These are phyloP conservation scores for Eremochloa ophiuroides DNA, from an alignment of 176 grass and related monocot species.

Conservation along the genomic window DNA sequence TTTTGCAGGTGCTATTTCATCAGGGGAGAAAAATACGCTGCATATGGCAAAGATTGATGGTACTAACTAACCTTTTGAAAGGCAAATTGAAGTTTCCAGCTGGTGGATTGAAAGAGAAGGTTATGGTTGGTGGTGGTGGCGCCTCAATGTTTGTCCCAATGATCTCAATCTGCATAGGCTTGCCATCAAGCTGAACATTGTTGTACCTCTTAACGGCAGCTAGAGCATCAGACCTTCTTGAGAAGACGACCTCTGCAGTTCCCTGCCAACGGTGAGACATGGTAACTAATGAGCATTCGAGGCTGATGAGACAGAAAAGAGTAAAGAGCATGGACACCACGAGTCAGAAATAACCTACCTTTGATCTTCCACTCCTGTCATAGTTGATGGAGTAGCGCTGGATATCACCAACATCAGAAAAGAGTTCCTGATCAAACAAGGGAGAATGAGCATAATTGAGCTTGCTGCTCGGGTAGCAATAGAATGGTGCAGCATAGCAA, in stretches of 20 bases:
- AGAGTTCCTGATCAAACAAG: constrained; percentile 43
- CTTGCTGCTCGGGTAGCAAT: not conserved
- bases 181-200: constrained; percentile 64
- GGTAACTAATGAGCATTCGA: not conserved
- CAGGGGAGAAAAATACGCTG: not conserved
- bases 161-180: constrained; percentile 67
- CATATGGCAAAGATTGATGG: not conserved
- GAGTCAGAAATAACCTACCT: constrained; percentile 27
- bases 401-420: constrained; percentile 55
- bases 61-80: constrained; percentile 43
- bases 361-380: constrained; percentile 67
- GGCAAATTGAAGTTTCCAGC: constrained; percentile 28
- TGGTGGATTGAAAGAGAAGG: constrained; percentile 12
- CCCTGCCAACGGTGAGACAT: constrained; percentile 35
- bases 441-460: constrained; percentile 2
- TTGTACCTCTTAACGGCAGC: constrained; percentile 71
- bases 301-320: not conserved
- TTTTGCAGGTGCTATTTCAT: not conserved
- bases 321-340: not conserved
- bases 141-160: constrained; percentile 47
- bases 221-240: constrained; percentile 48
- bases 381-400: constrained; percentile 62
- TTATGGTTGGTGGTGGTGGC: constrained; percentile 15
- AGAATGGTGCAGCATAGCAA: not conserved
- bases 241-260: constrained; percentile 70